These are phyloP conservation scores for Skeletonema grethae DNA, from an alignment of 108 stramenopile species.

Conservation along the genomic window DNA sequence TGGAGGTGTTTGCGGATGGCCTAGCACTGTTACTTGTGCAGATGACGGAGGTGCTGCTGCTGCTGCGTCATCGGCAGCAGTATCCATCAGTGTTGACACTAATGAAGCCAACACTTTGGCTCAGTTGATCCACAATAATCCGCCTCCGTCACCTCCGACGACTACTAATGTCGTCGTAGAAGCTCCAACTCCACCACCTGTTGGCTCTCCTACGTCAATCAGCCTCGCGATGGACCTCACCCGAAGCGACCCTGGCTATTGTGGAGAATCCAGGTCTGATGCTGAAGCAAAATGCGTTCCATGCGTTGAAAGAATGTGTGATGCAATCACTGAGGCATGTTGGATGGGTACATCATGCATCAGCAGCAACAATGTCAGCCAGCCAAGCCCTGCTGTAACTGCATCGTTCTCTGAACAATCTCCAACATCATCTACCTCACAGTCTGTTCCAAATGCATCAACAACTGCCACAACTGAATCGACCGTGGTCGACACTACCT, in stretches of 20 bases:
- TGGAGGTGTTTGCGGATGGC: conserved; percentile 27
- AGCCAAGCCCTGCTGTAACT: not conserved
- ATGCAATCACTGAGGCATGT: not conserved
- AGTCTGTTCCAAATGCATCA: not conserved
- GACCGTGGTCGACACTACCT: too few relatives aligned
- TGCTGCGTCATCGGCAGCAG: not conserved
- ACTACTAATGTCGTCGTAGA: not conserved
- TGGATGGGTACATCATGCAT: not conserved
- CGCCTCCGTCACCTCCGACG: not conserved
- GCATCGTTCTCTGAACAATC: not conserved
- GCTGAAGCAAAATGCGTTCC: not conserved
- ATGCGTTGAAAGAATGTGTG: not conserved
- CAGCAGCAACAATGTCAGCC: not conserved
- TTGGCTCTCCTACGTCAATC: not conserved
- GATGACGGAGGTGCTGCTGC: not conserved
- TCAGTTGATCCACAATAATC: not conserved
- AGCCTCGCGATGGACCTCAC: not conserved
- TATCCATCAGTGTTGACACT: not conserved
- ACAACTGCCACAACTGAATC: not conserved
- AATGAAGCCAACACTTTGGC: not conserved
- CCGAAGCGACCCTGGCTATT: not conserved
- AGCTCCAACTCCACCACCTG: not conserved
- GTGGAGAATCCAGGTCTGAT: not conserved
- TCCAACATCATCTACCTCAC: not conserved
- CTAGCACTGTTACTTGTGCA: conserved; percentile 4